Evolutionary conservation across 331 rosid species (phyloP).

Genomic region (Rosa hybrid): DNA sequence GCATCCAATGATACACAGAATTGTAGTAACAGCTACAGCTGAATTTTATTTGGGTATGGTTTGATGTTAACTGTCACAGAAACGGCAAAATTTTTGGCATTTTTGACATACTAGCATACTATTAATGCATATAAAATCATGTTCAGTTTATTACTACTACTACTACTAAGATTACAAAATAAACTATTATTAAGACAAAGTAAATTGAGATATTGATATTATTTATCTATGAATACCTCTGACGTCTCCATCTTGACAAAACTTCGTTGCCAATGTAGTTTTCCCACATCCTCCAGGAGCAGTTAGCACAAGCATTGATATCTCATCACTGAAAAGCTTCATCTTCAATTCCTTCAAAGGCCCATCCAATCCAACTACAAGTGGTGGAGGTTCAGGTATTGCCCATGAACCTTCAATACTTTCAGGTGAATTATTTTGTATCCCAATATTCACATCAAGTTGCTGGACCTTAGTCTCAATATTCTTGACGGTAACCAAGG

Average conservation of each 20-base stretch:
- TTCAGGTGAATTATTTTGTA: neutral
- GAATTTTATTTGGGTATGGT: neutral
- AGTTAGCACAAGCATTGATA: conserved; percentile 34
- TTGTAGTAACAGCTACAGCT: neutral
- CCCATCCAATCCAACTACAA: conserved; percentile 27
- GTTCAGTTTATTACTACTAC: too few species aligned
- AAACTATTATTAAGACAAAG: too few species aligned
- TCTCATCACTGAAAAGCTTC: conserved; percentile 27
- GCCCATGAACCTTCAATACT: neutral
- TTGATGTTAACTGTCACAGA: neutral
- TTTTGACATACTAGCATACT: neutral
- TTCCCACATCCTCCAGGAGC: conserved; percentile 70
- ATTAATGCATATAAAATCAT: too few species aligned
- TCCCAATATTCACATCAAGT: neutral
- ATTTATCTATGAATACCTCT: conserved; percentile 13
- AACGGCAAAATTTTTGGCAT: neutral
- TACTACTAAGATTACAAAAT: too few species aligned
- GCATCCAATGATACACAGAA: neutral
- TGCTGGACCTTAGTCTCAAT: neutral
- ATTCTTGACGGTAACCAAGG: neutral
- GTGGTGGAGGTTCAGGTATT: neutral
- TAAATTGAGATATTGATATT: too few species aligned
- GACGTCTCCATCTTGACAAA: conserved; percentile 27
- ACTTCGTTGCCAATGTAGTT: conserved; percentile 32
- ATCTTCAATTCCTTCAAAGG: conserved; percentile 19